These are phyloP conservation scores for Kodamaea kaohsiungensis DNA, from an alignment of 805 yeast genomes.

Conservation along the genomic window DNA sequence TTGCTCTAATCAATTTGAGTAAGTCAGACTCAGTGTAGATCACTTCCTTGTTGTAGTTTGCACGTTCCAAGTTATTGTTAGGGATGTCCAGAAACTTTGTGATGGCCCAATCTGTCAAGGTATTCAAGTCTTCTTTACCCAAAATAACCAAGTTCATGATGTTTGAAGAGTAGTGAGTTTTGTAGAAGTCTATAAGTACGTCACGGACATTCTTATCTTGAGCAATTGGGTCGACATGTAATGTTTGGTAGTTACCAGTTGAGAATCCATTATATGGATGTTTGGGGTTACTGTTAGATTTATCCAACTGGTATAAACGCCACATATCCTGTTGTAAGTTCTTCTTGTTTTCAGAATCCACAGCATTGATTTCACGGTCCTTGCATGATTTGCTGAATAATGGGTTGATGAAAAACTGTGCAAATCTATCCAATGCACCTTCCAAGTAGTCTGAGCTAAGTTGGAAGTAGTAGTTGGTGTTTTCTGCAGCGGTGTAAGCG, in stretches of 20 bases:
- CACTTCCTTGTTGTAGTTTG: constrained; percentile 46
- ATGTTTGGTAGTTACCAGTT: constrained; percentile 82
- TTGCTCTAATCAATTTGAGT: constrained; percentile 59
- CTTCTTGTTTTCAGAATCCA: constrained; percentile 93
- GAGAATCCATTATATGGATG: constrained; percentile 90
- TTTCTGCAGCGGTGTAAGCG: constrained; percentile 87
- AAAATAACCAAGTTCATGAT: constrained; percentile 84
- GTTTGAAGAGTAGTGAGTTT: constrained; percentile 75
- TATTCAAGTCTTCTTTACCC: constrained; percentile 77
- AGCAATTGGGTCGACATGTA: constrained; percentile 62
- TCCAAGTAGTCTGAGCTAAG: constrained; percentile 71
- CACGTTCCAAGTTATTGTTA: constrained; percentile 47
- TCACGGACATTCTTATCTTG: constrained; percentile 76
- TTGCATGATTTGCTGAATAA: constrained; percentile 72
- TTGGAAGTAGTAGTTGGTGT: constrained; percentile 90
- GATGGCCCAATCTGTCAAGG: constrained; percentile 68
- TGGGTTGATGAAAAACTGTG: constrained; percentile 90
- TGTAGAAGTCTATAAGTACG: constrained; percentile 74
- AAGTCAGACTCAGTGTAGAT: constrained; percentile 54
- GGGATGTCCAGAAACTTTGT: constrained; percentile 64
- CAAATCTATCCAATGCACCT: constrained; percentile 89
- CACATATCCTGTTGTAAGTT: constrained; percentile 87
- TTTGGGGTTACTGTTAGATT: constrained; percentile 63
- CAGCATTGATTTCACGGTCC: constrained; percentile 91
- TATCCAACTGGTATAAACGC: constrained; percentile 85